Conservation (phyloP, 225 moss, liverwort and hornwort species). For the Pseudisothecium myosuroides region DNA sequence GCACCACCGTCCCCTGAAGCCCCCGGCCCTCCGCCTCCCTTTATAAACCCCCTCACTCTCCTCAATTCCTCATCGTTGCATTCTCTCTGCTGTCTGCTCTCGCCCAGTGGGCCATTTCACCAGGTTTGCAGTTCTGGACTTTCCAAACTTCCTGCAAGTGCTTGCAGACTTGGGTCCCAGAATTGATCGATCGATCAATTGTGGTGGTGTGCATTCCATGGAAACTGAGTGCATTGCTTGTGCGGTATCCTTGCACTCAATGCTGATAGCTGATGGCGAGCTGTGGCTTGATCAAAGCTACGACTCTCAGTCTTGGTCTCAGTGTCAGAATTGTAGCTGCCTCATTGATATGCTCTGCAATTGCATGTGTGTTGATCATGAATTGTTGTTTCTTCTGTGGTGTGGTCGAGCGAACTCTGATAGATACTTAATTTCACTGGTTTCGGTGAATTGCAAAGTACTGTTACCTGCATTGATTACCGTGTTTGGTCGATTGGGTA, state of each 20-base stretch:
- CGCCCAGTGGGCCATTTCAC: background rate
- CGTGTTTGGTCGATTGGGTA: background rate
- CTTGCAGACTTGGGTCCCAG: background rate
- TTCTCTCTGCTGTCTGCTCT: background rate
- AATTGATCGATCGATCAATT: background rate
- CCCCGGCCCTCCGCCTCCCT: background rate
- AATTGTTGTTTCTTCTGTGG: background rate
- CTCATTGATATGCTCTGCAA: background rate
- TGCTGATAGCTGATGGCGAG: no score
- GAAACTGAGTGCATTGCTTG: background rate
- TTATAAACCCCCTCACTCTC: background rate
- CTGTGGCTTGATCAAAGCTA: background rate
- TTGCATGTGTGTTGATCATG: background rate
- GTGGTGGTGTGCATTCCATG: background rate
- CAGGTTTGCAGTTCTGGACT: background rate
- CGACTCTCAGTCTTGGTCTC: background rate
- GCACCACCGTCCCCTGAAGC: background rate
- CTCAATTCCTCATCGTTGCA: background rate
- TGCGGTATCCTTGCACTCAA: background rate
- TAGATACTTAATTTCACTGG: background rate
- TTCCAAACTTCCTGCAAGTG: background rate
- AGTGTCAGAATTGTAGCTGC: background rate
- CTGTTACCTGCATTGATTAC: background rate
- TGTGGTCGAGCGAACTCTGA: background rate
- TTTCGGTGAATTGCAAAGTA: background rate